A percentile compares a stretch with the other conserved stretches of the same genome.
Evolutionary conservation across 345 rosid species (phyloP).

Genomic region (Pistacia integerrima): DNA sequence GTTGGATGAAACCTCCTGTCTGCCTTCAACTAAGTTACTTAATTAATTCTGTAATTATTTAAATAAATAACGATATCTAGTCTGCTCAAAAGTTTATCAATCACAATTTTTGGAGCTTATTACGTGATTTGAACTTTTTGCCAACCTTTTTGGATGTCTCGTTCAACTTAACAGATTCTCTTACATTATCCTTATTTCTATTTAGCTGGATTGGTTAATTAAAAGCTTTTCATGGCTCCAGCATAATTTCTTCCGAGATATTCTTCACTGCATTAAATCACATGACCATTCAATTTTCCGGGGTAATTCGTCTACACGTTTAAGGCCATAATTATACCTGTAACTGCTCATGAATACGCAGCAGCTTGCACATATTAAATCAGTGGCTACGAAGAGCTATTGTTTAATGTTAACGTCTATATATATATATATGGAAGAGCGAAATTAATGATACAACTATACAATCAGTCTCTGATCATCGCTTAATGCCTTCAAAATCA

Average conservation of each 20-base stretch:
- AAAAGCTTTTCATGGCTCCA: no score
- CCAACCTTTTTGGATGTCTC: neutral
- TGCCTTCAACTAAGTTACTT: conserved; percentile 4
- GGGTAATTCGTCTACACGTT: no score
- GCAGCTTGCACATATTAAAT: no score
- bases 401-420: no score
- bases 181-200: no score
- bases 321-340: no score
- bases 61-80: neutral
- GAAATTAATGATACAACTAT: neutral
- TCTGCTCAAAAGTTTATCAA: neutral
- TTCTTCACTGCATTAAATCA: no score
- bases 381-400: neutral
- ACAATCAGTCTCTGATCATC: neutral
- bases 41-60: no score
- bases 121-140: neutral
- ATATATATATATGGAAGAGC: neutral
- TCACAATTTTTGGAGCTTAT: neutral
- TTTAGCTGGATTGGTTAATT: no score
- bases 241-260: no score
- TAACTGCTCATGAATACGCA: neutral
- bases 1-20: conserved; percentile 14
- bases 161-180: neutral
- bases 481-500: conserved; percentile 4
- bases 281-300: no score